These are phyloP conservation scores for Passiflora organensis DNA, from an alignment of 345 rosid species.

Conservation along the genomic window DNA sequence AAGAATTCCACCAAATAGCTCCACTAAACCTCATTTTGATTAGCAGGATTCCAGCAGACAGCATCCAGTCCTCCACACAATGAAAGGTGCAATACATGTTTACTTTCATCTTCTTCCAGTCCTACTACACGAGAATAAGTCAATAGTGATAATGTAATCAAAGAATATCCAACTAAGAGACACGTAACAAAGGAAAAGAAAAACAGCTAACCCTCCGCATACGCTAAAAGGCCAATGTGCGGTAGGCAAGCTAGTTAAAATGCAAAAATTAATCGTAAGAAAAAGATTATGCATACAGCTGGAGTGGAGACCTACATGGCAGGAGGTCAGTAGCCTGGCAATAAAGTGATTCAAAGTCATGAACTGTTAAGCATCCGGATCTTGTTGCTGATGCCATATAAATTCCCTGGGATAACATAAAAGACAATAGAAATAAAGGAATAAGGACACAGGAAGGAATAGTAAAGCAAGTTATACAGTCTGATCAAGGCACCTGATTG, in stretches of 20 bases:
- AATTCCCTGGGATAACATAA: conserved; percentile 53
- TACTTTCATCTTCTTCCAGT: conserved; percentile 49
- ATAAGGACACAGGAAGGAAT: neutral
- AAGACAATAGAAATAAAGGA: neutral
- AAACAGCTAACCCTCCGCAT: no score
- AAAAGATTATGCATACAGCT: no score
- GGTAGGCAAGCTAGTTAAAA: no score
- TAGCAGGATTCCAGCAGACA: conserved; percentile 75
- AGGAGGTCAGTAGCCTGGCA: conserved; percentile 37
- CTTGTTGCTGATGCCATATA: conserved; percentile 72
- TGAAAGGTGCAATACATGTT: conserved; percentile 66
- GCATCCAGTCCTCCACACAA: conserved; percentile 46
- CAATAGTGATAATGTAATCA: neutral
- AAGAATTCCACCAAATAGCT: conserved; percentile 8
- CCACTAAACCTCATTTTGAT: conserved; percentile 73
- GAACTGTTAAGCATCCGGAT: conserved; percentile 77
- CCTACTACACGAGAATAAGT: conserved; percentile 21
- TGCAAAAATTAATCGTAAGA: no score
- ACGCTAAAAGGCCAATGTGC: no score
- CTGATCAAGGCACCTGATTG: conserved; percentile 46
- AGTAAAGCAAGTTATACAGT: neutral
- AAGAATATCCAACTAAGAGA: neutral
- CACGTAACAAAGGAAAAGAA: neutral
- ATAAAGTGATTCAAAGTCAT: conserved; percentile 80
- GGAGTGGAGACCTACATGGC: conserved; percentile 42